Percentiles rank a stretch among this genome's conserved stretches.
These are phyloP conservation scores for Berkeleyomyces rouxiae DNA, from an alignment of 2,329 filamentous ascomycete genomes.

Conservation along the genomic window DNA sequence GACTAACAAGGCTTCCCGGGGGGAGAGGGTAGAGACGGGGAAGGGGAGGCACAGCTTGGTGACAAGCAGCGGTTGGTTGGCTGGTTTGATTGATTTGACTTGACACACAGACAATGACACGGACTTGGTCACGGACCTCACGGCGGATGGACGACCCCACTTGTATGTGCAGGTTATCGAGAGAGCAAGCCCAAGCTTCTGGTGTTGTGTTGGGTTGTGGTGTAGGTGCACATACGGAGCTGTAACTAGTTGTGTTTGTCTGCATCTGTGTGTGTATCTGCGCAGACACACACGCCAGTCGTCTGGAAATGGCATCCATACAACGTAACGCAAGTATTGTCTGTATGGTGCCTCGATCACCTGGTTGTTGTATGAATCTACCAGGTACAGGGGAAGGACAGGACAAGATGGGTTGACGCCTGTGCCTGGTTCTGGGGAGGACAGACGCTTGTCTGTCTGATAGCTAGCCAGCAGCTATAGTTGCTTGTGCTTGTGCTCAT, in stretches of 20 bases:
- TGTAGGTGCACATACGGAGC: not conserved
- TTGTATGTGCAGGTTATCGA: not conserved
- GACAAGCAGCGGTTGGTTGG: not conserved
- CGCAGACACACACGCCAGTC: no score
- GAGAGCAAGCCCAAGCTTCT: not conserved
- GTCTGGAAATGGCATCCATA: no score
- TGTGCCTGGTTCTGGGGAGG: no score
- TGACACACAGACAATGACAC: constrained; percentile 3
- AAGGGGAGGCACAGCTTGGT: not conserved
- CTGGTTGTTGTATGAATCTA: no score
- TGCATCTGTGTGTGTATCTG: not conserved
- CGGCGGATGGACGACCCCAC: not conserved
- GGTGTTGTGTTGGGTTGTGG: not conserved
- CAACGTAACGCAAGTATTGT: no score
- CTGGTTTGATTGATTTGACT: not conserved
- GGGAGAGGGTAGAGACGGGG: not conserved
- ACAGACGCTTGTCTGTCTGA: no score
- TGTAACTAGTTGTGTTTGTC: not conserved
- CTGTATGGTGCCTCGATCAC: no score
- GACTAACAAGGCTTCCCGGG: not conserved
- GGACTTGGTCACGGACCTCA: constrained; percentile 1
- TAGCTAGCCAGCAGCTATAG: no score
- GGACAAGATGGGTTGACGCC: no score
- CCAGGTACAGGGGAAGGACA: no score
- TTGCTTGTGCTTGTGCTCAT: no score